Conservation (phyloP, 2,329 filamentous ascomycete species). For the Aureobasidium sp. region DNA sequence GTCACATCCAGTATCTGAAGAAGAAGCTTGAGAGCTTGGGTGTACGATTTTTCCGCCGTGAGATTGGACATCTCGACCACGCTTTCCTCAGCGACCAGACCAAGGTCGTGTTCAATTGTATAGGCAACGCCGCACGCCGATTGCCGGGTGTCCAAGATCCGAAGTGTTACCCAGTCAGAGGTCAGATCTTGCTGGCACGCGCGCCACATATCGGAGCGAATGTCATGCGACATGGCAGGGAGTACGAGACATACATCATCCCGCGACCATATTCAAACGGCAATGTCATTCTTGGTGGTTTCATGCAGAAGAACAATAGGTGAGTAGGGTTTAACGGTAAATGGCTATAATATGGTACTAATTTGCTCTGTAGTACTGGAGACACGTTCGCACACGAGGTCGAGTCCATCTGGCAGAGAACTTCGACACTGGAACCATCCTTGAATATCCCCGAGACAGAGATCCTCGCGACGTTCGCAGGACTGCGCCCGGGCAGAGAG, state of each 20-base stretch:
- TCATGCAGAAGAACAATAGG: not conserved
- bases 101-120: not conserved
- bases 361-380: not conserved
- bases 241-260: conserved; percentile 2
- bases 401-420: not conserved
- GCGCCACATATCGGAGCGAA: not conserved
- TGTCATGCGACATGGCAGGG: not conserved
- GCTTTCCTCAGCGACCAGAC: not conserved
- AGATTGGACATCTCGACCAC: not conserved
- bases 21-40: not conserved
- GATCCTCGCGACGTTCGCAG: not conserved
- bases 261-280: not conserved
- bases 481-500: not conserved
- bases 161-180: not conserved
- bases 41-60: not conserved
- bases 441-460: not conserved
- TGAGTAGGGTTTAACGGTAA: not conserved
- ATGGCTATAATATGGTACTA: not conserved
- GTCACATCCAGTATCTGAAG: not conserved
- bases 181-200: not conserved
- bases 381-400: not conserved
- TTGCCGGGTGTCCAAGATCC: not conserved
- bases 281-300: not conserved
- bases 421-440: not conserved
- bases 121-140: not conserved